These are phyloP conservation scores for Solanum piurae DNA, from an alignment of 257 asterid genomes.

Conservation along the genomic window DNA sequence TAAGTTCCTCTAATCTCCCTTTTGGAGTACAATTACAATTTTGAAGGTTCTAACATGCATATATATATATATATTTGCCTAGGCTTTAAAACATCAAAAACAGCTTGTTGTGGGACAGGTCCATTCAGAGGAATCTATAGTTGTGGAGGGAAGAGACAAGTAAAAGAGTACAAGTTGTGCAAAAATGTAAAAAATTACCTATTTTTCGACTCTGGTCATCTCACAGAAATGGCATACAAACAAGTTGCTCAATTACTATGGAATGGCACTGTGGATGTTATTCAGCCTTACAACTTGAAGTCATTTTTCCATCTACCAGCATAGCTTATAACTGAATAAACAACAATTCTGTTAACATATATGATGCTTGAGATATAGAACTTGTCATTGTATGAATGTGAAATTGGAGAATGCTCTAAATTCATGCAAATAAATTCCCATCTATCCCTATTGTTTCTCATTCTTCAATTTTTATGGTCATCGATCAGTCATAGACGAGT, in stretches of 20 bases:
- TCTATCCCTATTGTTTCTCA: neutral
- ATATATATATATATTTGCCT: too few relatives aligned
- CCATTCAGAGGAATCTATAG: constrained; percentile 27
- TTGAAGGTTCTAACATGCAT: neutral
- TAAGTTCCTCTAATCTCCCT: neutral
- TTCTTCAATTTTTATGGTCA: neutral
- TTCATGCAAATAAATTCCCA: neutral
- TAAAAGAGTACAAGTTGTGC: constrained; percentile 30
- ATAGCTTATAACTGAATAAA: neutral
- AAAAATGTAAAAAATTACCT: constrained; percentile 23
- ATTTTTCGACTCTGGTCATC: constrained; percentile 44
- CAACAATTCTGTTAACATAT: neutral
- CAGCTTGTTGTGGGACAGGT: constrained; percentile 54
- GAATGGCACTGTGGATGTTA: constrained; percentile 5
- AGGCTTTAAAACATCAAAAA: constrained; percentile 42
- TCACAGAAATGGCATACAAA: constrained; percentile 23
- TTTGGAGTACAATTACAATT: neutral
- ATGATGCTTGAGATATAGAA: too few relatives aligned
- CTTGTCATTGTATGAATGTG: too few relatives aligned
- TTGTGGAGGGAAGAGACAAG: constrained; percentile 48
- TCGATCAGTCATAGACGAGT: too few relatives aligned
- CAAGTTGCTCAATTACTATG: constrained; percentile 39
- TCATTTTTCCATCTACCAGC: constrained; percentile 13
- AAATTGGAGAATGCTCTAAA: neutral
- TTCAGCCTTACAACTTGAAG: constrained; percentile 15